Percentiles rank a stretch among this genome's conserved stretches.
These are phyloP conservation scores for Helianthus tuberosus DNA, from an alignment of 129 eudicot species.

Conservation along the genomic window DNA sequence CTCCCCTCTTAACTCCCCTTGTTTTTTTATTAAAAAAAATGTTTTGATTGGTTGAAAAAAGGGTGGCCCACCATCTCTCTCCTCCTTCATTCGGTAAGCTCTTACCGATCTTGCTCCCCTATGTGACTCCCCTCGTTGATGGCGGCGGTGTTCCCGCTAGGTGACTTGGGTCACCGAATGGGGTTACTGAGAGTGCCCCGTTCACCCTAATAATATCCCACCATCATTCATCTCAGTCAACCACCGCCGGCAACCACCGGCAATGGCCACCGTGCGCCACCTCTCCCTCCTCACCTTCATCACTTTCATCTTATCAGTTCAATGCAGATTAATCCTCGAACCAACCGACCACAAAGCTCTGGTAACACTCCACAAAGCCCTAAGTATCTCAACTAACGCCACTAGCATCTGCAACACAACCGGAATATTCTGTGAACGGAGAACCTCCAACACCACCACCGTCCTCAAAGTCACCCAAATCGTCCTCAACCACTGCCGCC, in stretches of 20 bases:
- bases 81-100: too few species aligned
- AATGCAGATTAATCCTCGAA: constrained; percentile 48
- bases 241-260: too few species aligned
- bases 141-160: too few species aligned
- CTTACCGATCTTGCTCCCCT: too few species aligned
- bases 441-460: constrained; percentile 37
- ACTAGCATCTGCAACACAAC: constrained; percentile 55
- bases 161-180: too few species aligned
- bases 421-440: constrained; percentile 62
- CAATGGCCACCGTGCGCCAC: constrained; percentile 50
- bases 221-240: neutral
- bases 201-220: constrained; percentile 1
- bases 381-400: constrained; percentile 44
- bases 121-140: too few species aligned
- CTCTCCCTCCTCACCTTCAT: constrained; percentile 42
- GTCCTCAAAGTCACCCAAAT: constrained; percentile 63
- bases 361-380: constrained; percentile 43
- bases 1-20: too few species aligned
- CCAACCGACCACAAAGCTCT: constrained; percentile 59
- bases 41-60: too few species aligned
- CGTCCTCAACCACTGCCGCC: constrained; percentile 38
- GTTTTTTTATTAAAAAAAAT: too few species aligned
- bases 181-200: too few species aligned
- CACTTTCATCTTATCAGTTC: constrained; percentile 38
- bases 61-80: too few species aligned